Conservation (phyloP, 116 monocot species). For the Dioscorea cayenensis region DNA sequence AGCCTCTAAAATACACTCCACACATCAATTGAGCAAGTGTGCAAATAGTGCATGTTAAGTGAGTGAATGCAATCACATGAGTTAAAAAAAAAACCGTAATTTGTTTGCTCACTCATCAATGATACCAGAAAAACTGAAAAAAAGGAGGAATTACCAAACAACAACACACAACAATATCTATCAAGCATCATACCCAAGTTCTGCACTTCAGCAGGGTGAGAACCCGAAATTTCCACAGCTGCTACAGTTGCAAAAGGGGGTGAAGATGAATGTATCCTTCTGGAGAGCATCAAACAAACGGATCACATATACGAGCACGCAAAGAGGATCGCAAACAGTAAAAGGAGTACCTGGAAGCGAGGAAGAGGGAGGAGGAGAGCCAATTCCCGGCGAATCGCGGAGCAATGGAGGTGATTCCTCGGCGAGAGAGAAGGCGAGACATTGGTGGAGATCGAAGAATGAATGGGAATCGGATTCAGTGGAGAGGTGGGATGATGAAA, state of each 20-base stretch:
- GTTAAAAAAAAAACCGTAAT: too few species aligned
- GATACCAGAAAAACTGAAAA: too few species aligned
- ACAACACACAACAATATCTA: too few species aligned
- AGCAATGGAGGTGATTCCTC: background rate
- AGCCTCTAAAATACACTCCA: too few species aligned
- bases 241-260: conserved; percentile 56
- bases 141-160: too few species aligned
- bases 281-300: conserved; percentile 1
- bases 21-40: too few species aligned
- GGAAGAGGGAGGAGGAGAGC: background rate
- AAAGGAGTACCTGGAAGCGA: background rate
- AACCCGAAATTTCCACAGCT: conserved; percentile 60
- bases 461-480: background rate
- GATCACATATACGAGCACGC: background rate
- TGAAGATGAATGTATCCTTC: conserved; percentile 31
- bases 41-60: too few species aligned
- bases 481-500: too few species aligned
- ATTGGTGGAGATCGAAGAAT: background rate
- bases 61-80: too few species aligned
- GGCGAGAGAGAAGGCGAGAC: background rate
- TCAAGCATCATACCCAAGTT: conserved; percentile 65
- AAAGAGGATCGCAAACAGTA: background rate
- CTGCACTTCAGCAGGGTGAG: conserved; percentile 67
- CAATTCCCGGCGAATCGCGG: background rate
- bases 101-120: too few species aligned